These are phyloP conservation scores for Pterothamnion heteromorphum DNA, from an alignment of 31 red algal species.

Conservation along the genomic window DNA sequence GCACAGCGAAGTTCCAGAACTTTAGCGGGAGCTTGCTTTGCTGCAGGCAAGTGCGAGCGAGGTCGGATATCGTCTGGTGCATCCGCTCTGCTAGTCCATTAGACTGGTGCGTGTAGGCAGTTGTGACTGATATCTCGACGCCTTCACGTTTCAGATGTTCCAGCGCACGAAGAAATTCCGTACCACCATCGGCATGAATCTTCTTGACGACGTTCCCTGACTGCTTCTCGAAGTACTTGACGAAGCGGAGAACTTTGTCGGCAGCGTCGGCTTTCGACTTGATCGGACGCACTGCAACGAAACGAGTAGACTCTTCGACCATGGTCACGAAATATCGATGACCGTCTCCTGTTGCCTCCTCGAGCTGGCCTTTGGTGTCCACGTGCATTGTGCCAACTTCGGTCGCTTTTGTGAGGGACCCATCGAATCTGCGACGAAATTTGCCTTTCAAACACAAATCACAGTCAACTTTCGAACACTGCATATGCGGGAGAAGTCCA, in stretches of 20 bases:
- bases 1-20: constrained; percentile 22
- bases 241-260: background rate
- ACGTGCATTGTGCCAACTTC: constrained; percentile 21
- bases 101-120: constrained; percentile 31
- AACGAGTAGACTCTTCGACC: constrained; percentile 40
- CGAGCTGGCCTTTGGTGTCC: constrained; percentile 12
- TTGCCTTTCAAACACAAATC: constrained; percentile 19
- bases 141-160: background rate
- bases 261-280: constrained; percentile 36
- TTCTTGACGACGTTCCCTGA: background rate
- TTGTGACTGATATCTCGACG: background rate
- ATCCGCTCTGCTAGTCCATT: constrained; percentile 50
- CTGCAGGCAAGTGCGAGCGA: background rate
- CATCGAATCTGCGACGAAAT: background rate
- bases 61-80: background rate
- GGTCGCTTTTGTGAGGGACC: constrained; percentile 45
- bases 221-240: constrained; percentile 48
- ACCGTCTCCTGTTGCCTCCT: background rate
- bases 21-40: background rate
- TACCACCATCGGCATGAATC: constrained; percentile 35
- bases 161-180: constrained; percentile 19
- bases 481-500: background rate
- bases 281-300: too few relatives aligned
- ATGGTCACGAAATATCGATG: constrained; percentile 34
- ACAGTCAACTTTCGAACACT: background rate